Evolutionary conservation across 352 stramenopile species (phyloP).

Genomic region (Phytophthora lateralis): DNA sequence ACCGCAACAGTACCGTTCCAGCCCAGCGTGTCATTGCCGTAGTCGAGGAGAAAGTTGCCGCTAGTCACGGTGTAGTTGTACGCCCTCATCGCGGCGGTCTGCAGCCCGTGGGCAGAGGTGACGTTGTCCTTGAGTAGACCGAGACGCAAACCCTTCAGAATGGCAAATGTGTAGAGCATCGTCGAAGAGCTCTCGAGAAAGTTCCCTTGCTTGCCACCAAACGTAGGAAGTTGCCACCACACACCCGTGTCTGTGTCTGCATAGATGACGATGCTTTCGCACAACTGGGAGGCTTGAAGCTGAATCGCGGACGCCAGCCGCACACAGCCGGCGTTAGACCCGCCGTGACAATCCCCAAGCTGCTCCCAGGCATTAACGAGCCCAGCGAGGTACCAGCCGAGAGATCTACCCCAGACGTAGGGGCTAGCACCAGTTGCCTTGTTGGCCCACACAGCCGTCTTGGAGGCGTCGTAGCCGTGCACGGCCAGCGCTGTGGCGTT

Average conservation of each 20-base stretch:
- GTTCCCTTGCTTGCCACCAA: constrained; percentile 27
- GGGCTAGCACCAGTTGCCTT: constrained; percentile 29
- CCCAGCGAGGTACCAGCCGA: constrained; percentile 33
- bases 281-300: constrained; percentile 22
- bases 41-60: constrained; percentile 25
- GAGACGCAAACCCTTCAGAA: constrained; percentile 35
- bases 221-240: constrained; percentile 36
- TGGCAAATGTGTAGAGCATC: constrained; percentile 40
- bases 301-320: constrained; percentile 16
- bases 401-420: constrained; percentile 31
- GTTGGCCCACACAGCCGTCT: constrained; percentile 34
- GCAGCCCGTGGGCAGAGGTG: constrained; percentile 1
- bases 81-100: constrained; percentile 17
- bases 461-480: constrained; percentile 33
- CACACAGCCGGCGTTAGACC: constrained; percentile 1
- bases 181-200: constrained; percentile 40
- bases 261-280: constrained; percentile 24
- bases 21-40: constrained; percentile 22
- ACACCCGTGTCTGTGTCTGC: constrained; percentile 23
- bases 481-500: constrained; percentile 20
- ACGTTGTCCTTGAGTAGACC: constrained; percentile 29
- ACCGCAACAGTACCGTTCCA: constrained; percentile 36
- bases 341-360: constrained; percentile 15
- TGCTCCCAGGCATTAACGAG: constrained; percentile 34
- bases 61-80: constrained; percentile 32